Evolutionary conservation across 306 rosid genomes (phyloP).

Genomic region (Dryas alaskensis): DNA sequence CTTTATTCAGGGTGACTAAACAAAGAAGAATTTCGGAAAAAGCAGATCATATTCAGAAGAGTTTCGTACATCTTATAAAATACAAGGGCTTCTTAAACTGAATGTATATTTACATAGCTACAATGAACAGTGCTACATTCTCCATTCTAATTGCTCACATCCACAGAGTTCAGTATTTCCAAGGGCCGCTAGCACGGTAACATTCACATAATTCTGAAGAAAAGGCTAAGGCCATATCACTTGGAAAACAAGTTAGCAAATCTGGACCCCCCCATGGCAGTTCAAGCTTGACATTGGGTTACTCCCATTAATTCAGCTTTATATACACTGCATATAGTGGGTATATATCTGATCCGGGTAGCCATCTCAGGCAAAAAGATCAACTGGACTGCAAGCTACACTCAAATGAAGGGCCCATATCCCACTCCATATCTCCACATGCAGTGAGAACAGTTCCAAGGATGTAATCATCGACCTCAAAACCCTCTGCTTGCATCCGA

Average conservation of each 20-base stretch:
- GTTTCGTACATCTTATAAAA: background rate
- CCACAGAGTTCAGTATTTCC: background rate
- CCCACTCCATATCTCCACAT: conserved; percentile 54
- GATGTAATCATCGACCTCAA: conserved; percentile 73
- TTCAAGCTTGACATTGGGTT: background rate
- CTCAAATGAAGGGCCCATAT: conserved; percentile 36
- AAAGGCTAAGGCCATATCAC: background rate
- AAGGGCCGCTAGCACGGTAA: background rate
- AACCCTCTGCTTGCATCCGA: conserved; percentile 77
- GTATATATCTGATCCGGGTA: conserved; percentile 22
- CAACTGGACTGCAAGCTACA: conserved; percentile 41
- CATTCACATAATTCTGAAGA: background rate
- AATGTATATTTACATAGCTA: conserved; percentile 8
- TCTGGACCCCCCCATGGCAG: background rate
- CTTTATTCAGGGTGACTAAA: too few relatives aligned
- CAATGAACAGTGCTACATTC: background rate
- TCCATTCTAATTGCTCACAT: background rate
- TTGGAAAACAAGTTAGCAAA: background rate
- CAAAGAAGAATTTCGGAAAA: background rate
- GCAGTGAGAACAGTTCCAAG: conserved; percentile 54
- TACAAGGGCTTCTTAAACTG: background rate
- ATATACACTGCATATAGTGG: conserved; percentile 15
- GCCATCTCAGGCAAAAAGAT: conserved; percentile 14
- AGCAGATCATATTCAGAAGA: background rate
- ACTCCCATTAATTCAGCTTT: background rate